Percentiles rank a stretch among this genome's conserved stretches.
phyloP scores from a whole-genome alignment of 768 basidiomycete genomes.

The Boletus bicolor region DNA sequence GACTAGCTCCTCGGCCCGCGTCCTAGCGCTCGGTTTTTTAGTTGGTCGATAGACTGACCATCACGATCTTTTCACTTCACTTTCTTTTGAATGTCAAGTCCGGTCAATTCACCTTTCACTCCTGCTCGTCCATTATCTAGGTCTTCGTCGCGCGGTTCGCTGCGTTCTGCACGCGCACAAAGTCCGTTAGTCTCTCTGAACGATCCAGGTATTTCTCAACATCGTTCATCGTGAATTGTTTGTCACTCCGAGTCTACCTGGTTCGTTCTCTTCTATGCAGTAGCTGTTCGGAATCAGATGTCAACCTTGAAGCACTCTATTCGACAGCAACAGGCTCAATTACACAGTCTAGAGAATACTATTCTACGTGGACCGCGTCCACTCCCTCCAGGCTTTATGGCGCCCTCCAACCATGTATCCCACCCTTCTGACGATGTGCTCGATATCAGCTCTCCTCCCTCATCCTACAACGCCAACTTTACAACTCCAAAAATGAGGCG shows the following conservation, averaged over 20 bases:
- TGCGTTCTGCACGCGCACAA: conserved; percentile 48
- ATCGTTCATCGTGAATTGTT: conserved; percentile 20
- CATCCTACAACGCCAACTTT: conserved; percentile 31
- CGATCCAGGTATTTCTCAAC: conserved; percentile 57
- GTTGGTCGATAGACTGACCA: conserved; percentile 17
- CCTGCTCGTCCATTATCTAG: conserved; percentile 40
- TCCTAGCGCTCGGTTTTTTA: neutral
- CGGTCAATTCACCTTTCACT: conserved; percentile 32
- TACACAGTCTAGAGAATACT: conserved; percentile 65
- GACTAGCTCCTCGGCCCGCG: conserved; percentile 9
- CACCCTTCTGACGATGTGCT: conserved; percentile 34
- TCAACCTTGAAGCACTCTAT: conserved; percentile 80
- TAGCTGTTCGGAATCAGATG: conserved; percentile 74
- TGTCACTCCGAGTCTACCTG: conserved; percentile 20
- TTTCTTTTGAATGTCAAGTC: conserved; percentile 33
- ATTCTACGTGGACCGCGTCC: conserved; percentile 68
- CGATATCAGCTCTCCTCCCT: conserved; percentile 32
- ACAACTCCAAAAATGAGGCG: conserved; percentile 51
- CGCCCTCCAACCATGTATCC: conserved; percentile 38
- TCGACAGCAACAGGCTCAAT: conserved; percentile 78
- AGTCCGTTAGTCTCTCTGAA: conserved; percentile 56
- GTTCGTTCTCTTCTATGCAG: conserved; percentile 41
- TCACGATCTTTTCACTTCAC: conserved; percentile 27
- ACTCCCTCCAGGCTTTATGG: conserved; percentile 40
- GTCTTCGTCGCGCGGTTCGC: conserved; percentile 48